Conservation (phyloP, 2,329 filamentous ascomycete genomes). For the Zasmidium citrigriseum region DNA sequence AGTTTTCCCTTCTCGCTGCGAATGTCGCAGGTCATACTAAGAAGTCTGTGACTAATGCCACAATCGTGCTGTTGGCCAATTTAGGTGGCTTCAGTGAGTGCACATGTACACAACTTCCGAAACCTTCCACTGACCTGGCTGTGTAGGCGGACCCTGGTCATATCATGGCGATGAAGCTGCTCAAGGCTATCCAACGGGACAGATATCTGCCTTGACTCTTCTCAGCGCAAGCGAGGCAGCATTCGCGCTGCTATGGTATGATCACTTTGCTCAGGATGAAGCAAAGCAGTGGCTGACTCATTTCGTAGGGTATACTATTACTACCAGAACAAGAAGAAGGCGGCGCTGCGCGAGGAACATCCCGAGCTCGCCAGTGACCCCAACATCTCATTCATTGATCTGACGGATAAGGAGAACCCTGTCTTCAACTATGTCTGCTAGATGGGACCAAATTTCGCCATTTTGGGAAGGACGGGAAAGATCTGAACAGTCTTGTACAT, state of each 20-base stretch:
- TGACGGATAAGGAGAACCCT: neutral
- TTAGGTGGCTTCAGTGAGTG: neutral
- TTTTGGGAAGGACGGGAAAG: no score
- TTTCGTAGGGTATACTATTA: neutral
- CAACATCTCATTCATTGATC: neutral
- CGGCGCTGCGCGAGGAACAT: neutral
- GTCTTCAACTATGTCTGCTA: neutral
- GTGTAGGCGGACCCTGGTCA: neutral
- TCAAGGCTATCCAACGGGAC: neutral
- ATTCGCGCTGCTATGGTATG: neutral
- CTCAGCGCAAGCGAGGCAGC: neutral
- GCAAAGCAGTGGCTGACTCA: neutral
- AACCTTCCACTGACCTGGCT: neutral
- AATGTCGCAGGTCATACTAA: neutral
- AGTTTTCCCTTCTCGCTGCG: neutral
- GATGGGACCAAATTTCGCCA: no score
- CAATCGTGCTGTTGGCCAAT: neutral
- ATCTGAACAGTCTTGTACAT: no score
- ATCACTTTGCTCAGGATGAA: neutral
- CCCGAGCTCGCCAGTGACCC: neutral
- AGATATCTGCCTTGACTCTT: neutral
- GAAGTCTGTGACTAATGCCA: neutral
- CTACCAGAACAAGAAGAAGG: neutral
- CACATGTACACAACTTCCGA: no score
- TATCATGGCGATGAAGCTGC: neutral